Percentiles rank a stretch among this genome's conserved stretches.
Conservation (phyloP, 106 monocot species). For the Cymbidium sinense region DNA sequence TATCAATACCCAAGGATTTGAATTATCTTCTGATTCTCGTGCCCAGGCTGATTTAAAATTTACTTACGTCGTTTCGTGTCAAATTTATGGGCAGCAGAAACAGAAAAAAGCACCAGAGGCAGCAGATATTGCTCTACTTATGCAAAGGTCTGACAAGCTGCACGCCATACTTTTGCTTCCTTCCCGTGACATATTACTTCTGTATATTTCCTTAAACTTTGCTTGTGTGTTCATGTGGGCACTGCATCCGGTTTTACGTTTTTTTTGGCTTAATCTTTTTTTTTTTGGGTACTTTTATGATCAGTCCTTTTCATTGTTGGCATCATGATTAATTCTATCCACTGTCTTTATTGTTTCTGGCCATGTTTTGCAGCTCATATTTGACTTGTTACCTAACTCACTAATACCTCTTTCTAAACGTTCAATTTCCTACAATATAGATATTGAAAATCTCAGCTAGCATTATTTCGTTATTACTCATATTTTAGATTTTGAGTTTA, state of each 20-base stretch:
- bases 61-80: constrained; percentile 92
- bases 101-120: constrained; percentile 79
- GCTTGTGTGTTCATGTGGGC: not conserved
- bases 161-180: not conserved
- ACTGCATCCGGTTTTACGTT: not conserved
- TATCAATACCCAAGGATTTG: constrained; percentile 73
- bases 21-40: constrained; percentile 65
- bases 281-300: not conserved
- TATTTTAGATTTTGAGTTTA: not conserved
- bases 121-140: constrained; percentile 84
- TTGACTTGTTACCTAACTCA: not conserved
- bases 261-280: not conserved
- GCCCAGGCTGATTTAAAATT: constrained; percentile 97
- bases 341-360: not conserved
- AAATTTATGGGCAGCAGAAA: constrained; percentile 98
- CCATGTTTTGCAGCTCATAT: not conserved
- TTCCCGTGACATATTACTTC: not conserved
- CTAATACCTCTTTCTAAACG: not conserved
- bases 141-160: constrained; percentile 61
- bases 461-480: not conserved
- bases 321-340: not conserved
- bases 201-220: not conserved
- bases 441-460: no score
- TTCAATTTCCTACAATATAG: no score
- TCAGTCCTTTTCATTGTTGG: not conserved